Conservation (phyloP, 2,329 filamentous ascomycete species). For the Didymella segeticola region DNA sequence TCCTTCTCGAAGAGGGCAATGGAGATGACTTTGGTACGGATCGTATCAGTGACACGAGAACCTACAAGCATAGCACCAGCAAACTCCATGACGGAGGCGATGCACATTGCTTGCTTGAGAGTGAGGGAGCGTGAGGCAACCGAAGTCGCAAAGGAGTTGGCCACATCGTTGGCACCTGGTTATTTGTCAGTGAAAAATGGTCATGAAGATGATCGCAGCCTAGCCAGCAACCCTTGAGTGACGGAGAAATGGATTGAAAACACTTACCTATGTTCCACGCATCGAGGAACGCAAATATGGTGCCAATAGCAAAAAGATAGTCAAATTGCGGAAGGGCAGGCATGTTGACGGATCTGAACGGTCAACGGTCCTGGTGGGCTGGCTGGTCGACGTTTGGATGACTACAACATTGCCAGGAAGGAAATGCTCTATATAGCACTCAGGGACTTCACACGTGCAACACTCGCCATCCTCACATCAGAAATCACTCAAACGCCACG, state of each 20-base stretch:
- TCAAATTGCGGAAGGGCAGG: slow-evolving; percentile 61
- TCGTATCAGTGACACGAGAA: slow-evolving; percentile 53
- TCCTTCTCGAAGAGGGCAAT: slow-evolving; percentile 53
- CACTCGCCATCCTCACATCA: slow-evolving; percentile 2
- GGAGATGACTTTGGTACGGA: slow-evolving; percentile 57
- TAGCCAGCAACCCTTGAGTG: not conserved
- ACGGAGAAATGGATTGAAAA: not conserved
- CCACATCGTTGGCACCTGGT: slow-evolving; percentile 59
- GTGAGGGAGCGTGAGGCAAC: slow-evolving; percentile 57
- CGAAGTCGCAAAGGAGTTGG: slow-evolving; percentile 58
- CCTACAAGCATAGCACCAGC: slow-evolving; percentile 52
- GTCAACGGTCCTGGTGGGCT: slow-evolving; percentile 16
- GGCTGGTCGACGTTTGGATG: slow-evolving; percentile 16
- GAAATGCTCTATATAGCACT: slow-evolving; percentile 24
- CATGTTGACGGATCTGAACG: slow-evolving; percentile 29
- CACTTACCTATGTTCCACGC: slow-evolving; percentile 67
- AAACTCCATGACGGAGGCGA: slow-evolving; percentile 56
- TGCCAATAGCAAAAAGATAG: slow-evolving; percentile 69
- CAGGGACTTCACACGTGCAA: slow-evolving; percentile 2
- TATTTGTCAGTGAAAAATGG: not conserved
- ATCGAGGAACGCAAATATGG: slow-evolving; percentile 70
- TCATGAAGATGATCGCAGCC: not conserved
- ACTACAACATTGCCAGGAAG: slow-evolving; percentile 4
- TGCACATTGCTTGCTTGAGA: slow-evolving; percentile 56
- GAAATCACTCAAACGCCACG: slow-evolving; percentile 16